phyloP scores from a whole-genome alignment of 2,329 filamentous ascomycete species.

The Alternaria metachromatica region DNA sequence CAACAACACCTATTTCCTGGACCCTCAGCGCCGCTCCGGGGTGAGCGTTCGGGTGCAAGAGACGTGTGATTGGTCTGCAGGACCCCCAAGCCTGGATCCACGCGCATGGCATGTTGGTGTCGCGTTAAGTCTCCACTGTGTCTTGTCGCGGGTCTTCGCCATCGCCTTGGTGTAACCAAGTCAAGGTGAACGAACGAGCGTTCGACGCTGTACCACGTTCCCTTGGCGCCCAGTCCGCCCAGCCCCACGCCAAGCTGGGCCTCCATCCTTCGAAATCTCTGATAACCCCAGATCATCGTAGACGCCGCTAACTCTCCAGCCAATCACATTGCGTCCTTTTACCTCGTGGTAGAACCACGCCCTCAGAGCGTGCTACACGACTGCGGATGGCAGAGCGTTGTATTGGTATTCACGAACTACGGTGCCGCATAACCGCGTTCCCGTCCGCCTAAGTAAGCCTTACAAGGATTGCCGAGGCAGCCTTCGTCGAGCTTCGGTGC shows the following conservation, averaged over 20 bases:
- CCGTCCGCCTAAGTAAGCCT: not conserved
- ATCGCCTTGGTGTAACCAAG: not conserved
- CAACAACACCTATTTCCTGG: not conserved
- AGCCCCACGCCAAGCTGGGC: not conserved
- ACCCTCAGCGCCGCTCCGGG: not conserved
- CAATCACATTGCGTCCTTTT: not conserved
- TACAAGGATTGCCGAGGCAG: slow-evolving; percentile 4
- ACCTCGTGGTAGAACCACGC: not conserved
- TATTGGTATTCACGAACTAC: not conserved
- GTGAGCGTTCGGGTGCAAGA: not conserved
- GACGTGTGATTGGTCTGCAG: slow-evolving; percentile 3
- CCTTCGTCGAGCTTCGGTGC: slow-evolving; percentile 5
- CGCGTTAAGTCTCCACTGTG: not conserved
- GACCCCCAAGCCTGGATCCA: not conserved
- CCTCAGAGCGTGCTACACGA: not conserved
- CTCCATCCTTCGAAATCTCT: slow-evolving; percentile 8
- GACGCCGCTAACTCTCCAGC: not conserved
- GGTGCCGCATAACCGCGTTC: slow-evolving; percentile 4
- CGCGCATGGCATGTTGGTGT: not conserved
- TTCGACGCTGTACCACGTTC: slow-evolving; percentile 2
- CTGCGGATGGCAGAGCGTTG: not conserved
- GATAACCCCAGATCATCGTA: not conserved
- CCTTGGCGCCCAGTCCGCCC: slow-evolving; percentile 5
- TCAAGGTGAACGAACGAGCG: slow-evolving; percentile 1
- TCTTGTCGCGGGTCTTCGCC: not conserved